Percentiles rank a stretch among this genome's conserved stretches.
Evolutionary conservation across 2,329 filamentous ascomycete species (phyloP).

Genomic region (Teratosphaeria nubilosa): DNA sequence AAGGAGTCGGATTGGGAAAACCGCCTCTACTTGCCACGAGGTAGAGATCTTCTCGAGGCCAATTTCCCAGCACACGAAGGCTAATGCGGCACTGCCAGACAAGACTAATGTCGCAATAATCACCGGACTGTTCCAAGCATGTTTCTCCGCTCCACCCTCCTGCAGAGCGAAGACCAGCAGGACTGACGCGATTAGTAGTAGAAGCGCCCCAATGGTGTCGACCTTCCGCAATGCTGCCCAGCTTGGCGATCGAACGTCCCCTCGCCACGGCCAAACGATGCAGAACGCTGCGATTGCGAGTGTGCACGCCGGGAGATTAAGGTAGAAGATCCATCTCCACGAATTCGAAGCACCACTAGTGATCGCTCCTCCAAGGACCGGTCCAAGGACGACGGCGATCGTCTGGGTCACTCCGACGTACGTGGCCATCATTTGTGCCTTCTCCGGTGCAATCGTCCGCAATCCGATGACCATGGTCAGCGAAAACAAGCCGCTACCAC

Average conservation of each 20-base stretch:
- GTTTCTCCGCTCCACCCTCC: conserved; percentile 31
- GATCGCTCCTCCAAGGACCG: conserved; percentile 9
- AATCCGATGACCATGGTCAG: conserved; percentile 45
- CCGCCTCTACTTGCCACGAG: conserved; percentile 36
- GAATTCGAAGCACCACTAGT: conserved; percentile 1
- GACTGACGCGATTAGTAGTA: conserved; percentile 45
- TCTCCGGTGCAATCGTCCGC: conserved; percentile 30
- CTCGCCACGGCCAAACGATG: conserved; percentile 38
- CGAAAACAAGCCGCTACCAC: conserved; percentile 30
- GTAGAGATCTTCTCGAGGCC: conserved; percentile 11
- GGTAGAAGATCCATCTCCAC: conserved; percentile 41
- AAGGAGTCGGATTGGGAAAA: conserved; percentile 44
- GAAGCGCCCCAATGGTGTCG: conserved; percentile 44
- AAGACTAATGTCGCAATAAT: conserved; percentile 36
- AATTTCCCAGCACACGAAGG: conserved; percentile 4
- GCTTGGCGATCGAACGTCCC: conserved; percentile 8
- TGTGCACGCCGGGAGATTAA: conserved; percentile 46
- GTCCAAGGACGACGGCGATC: conserved; percentile 8
- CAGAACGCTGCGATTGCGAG: conserved; percentile 40
- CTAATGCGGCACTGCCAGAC: conserved; percentile 23
- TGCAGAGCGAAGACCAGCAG: conserved; percentile 51
- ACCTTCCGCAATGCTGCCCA: conserved; percentile 38
- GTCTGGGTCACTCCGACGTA: conserved; percentile 36
- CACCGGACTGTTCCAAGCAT: conserved; percentile 34
- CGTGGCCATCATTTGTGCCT: conserved; percentile 36